A percentile compares a stretch with the other conserved stretches of the same genome.
Conservation (phyloP, 345 rosid species). For the Dovyalis caffra region DNA sequence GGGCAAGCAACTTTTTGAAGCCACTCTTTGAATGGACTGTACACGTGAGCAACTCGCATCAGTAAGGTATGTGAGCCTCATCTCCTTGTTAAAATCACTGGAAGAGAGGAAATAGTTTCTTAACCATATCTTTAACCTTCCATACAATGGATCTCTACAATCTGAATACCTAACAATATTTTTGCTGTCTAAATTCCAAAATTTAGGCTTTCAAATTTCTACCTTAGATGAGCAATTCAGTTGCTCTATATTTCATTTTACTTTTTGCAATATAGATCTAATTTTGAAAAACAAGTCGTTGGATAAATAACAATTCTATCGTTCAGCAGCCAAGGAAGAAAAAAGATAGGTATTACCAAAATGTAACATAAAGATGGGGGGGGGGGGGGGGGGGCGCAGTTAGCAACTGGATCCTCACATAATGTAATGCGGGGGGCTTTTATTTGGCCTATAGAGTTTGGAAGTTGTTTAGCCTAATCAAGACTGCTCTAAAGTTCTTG, state of each 20-base stretch:
- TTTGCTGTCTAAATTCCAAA: background rate
- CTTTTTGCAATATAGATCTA: background rate
- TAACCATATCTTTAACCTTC: background rate
- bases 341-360: background rate
- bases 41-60: slow-evolving; percentile 8
- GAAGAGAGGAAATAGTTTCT: background rate
- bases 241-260: background rate
- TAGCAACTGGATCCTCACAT: background rate
- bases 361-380: background rate
- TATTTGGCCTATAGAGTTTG: background rate
- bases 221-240: background rate
- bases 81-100: slow-evolving; percentile 4
- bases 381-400: too few species aligned
- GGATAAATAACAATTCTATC: background rate
- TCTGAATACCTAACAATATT: background rate
- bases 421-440: too few species aligned
- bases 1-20: slow-evolving; percentile 15
- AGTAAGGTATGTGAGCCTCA: slow-evolving; percentile 26
- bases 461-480: background rate
- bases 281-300: background rate
- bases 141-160: background rate
- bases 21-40: slow-evolving; percentile 7
- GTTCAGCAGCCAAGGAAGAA: background rate
- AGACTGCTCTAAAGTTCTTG: background rate
- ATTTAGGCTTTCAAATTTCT: background rate